Conservation (phyloP, 805 yeast species). For the Dipodascopsis tothii region DNA sequence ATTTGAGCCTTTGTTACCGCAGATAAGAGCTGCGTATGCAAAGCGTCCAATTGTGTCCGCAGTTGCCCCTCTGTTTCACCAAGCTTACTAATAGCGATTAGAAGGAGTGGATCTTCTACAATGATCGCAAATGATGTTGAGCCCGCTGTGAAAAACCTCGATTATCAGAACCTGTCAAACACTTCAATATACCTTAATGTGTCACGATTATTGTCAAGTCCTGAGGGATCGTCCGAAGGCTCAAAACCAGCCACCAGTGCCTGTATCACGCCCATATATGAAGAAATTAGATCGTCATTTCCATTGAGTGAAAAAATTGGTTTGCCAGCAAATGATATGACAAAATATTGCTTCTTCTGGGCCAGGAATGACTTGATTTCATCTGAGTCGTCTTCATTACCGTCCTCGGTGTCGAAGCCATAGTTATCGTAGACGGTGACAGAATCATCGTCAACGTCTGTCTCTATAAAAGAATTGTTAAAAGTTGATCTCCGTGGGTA, state of each 20-base stretch:
- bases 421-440: conserved; percentile 24
- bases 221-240: conserved; percentile 25
- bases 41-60: conserved; percentile 56
- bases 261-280: conserved; percentile 73
- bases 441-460: conserved; percentile 22
- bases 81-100: conserved; percentile 52
- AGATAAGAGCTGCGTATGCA: conserved; percentile 73
- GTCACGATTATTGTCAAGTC: conserved; percentile 9
- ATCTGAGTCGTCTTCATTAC: conserved; percentile 4
- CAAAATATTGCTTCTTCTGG: conserved; percentile 60
- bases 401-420: conserved; percentile 24
- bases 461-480: conserved; percentile 20
- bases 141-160: conserved; percentile 40
- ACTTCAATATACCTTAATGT: conserved; percentile 5
- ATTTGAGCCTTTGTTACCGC: conserved; percentile 78
- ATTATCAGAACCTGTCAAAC: conserved; percentile 15
- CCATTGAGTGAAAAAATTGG: conserved; percentile 79
- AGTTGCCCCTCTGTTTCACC: conserved; percentile 35
- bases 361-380: conserved; percentile 32
- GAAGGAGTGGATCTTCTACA: conserved; percentile 59
- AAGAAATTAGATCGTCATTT: conserved; percentile 54
- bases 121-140: conserved; percentile 50
- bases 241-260: conserved; percentile 69
- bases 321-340: conserved; percentile 78
- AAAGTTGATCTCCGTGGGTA: conserved; percentile 10